Evolutionary conservation across 2,329 filamentous ascomycete species (phyloP).

Genomic region (Phyllosticta citriasiana): DNA sequence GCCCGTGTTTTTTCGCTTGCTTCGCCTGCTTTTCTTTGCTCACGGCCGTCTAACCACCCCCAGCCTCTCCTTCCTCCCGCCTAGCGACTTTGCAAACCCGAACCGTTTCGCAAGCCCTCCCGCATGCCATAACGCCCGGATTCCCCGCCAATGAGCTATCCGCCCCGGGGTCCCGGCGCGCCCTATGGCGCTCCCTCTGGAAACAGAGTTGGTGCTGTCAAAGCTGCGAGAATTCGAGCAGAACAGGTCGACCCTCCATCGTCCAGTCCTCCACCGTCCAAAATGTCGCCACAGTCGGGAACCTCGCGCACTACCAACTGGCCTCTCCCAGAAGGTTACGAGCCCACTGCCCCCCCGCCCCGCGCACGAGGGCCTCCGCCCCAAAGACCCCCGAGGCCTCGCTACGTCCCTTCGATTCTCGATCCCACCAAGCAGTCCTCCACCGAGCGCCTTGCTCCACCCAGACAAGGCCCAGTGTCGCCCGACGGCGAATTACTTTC

Average conservation of each 20-base stretch:
- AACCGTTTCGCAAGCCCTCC: constrained; percentile 11
- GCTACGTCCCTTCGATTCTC: constrained; percentile 27
- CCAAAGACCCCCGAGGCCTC: constrained; percentile 32
- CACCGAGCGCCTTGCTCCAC: constrained; percentile 22
- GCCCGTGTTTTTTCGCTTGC: not conserved
- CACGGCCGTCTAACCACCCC: constrained; percentile 1
- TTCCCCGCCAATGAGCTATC: constrained; percentile 27
- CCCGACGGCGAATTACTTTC: constrained; percentile 22
- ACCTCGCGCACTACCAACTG: constrained; percentile 33
- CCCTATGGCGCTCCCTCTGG: constrained; percentile 17
- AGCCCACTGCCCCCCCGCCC: constrained; percentile 19
- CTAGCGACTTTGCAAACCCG: constrained; percentile 1
- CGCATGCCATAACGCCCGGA: constrained; percentile 17
- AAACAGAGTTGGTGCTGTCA: constrained; percentile 23
- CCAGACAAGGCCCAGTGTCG: constrained; percentile 13
- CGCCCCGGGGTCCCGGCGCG: constrained; percentile 22
- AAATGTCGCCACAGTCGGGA: constrained; percentile 6
- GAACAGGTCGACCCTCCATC: constrained; percentile 25
- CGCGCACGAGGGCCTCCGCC: constrained; percentile 30
- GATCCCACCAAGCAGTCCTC: constrained; percentile 21
- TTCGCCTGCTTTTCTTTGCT: not conserved
- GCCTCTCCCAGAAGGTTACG: constrained; percentile 33
- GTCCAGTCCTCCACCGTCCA: constrained; percentile 24
- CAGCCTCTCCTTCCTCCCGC: not conserved
- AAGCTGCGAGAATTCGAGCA: constrained; percentile 22